Conservation (phyloP, 1,139 yeast genomes). For the Yamadazyma trypodendri region DNA sequence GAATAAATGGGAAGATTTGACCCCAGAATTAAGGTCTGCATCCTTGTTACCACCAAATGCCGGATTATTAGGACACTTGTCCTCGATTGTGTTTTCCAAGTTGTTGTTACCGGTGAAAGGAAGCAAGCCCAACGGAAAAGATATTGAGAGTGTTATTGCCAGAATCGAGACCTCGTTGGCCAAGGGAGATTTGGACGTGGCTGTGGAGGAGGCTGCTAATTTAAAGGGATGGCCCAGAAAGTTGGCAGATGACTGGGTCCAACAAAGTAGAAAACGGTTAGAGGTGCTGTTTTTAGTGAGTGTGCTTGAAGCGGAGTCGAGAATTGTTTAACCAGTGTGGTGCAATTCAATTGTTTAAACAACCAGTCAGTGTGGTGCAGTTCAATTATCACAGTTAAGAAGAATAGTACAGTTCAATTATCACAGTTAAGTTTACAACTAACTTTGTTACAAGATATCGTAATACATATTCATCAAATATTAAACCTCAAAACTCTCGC, state of each 20-base stretch:
- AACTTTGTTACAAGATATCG: no score
- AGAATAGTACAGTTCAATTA: no score
- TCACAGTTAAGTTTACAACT: no score
- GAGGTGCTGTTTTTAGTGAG: conserved; percentile 81
- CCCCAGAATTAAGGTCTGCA: conserved; percentile 86
- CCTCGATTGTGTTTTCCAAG: conserved; percentile 75
- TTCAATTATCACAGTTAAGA: no score
- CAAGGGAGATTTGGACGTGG: conserved; percentile 78
- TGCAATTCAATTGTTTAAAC: neutral
- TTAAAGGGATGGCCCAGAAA: conserved; percentile 93
- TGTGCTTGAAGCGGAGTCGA: conserved; percentile 59
- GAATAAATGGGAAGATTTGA: conserved; percentile 70
- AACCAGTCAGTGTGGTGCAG: neutral
- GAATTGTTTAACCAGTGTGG: conserved; percentile 25
- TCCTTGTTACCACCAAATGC: conserved; percentile 92
- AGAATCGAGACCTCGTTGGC: conserved; percentile 77
- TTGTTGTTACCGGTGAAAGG: conserved; percentile 68
- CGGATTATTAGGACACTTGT: conserved; percentile 87
- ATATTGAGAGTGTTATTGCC: conserved; percentile 85
- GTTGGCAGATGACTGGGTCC: conserved; percentile 88
- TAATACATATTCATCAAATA: no score
- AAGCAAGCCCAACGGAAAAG: conserved; percentile 62
- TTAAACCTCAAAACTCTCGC: neutral
- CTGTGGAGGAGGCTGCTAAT: conserved; percentile 88
- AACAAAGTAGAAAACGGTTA: conserved; percentile 82